Conservation (phyloP, 83 land plant genomes). For the Larix sibirica region DNA sequence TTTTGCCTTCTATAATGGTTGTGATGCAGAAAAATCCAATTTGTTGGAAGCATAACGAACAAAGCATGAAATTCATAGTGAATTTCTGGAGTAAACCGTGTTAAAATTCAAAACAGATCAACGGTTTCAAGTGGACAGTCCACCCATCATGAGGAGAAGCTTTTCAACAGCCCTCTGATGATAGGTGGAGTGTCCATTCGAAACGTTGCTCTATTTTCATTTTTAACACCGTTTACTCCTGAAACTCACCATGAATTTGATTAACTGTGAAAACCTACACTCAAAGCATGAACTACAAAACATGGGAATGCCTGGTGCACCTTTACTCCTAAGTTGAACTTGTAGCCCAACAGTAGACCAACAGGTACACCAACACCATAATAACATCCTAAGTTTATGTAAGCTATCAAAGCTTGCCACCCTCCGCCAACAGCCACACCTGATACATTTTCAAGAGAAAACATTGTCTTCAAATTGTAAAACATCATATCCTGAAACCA, state of each 20-base stretch:
- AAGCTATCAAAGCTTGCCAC: slow-evolving; percentile 46
- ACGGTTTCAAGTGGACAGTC: not conserved
- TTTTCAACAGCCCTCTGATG: not conserved
- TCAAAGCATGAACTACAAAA: no score
- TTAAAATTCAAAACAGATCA: not conserved
- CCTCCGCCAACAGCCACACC: slow-evolving; percentile 55
- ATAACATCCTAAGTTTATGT: slow-evolving; percentile 47
- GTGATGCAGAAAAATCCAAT: no score
- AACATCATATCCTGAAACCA: no score
- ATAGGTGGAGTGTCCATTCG: not conserved
- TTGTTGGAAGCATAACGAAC: no score
- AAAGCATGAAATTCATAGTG: not conserved
- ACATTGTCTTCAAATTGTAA: not conserved
- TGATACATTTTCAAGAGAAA: not conserved
- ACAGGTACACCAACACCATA: slow-evolving; percentile 35
- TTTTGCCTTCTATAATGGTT: no score
- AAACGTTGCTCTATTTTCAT: not conserved
- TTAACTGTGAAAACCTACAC: no score
- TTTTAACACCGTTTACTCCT: no score
- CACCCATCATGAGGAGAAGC: not conserved
- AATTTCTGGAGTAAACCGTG: not conserved
- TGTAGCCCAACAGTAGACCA: slow-evolving; percentile 32
- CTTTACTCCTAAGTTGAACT: slow-evolving; percentile 33
- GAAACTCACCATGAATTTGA: no score
- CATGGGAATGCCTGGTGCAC: not conserved